phyloP scores from a whole-genome alignment of 2,329 filamentous ascomycete species.

The Botrytis paeoniae region DNA sequence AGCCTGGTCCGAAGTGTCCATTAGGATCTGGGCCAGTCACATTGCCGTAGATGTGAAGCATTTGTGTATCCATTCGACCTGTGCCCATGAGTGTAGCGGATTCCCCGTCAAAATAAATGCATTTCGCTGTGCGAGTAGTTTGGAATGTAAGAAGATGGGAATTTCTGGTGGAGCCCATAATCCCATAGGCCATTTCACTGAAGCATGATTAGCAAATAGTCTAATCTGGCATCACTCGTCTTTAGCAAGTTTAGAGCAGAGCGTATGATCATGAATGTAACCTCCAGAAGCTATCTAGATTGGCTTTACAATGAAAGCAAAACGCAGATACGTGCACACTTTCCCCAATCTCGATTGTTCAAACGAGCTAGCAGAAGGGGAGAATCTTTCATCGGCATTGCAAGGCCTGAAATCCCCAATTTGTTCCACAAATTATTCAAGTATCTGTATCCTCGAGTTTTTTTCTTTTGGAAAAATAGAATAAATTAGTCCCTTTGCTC shows the following conservation, averaged over 20 bases:
- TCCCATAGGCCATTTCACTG: constrained; percentile 52
- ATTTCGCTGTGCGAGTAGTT: constrained; percentile 43
- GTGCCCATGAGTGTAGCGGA: constrained; percentile 47
- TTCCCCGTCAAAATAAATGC: constrained; percentile 51
- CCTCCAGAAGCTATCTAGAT: not conserved
- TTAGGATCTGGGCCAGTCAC: constrained; percentile 38
- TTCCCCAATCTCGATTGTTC: too few species aligned
- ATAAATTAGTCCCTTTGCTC: too few species aligned
- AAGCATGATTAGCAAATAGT: constrained; percentile 14
- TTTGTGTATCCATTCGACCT: constrained; percentile 48
- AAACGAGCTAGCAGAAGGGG: not conserved
- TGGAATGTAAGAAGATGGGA: constrained; percentile 50
- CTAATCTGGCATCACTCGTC: not conserved
- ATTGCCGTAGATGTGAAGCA: constrained; percentile 50
- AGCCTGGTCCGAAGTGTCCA: constrained; percentile 36
- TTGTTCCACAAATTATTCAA: not conserved
- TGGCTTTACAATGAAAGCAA: too few species aligned
- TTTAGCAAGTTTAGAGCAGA: not conserved
- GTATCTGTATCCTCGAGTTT: too few species aligned
- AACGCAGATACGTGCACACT: too few species aligned
- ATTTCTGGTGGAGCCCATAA: constrained; percentile 46
- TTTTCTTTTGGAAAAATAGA: too few species aligned
- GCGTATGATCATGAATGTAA: not conserved
- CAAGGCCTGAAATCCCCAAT: not conserved
- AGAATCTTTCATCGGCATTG: not conserved